Evolutionary conservation across 345 rosid genomes (phyloP).

Genomic region (Carallia brachiata): DNA sequence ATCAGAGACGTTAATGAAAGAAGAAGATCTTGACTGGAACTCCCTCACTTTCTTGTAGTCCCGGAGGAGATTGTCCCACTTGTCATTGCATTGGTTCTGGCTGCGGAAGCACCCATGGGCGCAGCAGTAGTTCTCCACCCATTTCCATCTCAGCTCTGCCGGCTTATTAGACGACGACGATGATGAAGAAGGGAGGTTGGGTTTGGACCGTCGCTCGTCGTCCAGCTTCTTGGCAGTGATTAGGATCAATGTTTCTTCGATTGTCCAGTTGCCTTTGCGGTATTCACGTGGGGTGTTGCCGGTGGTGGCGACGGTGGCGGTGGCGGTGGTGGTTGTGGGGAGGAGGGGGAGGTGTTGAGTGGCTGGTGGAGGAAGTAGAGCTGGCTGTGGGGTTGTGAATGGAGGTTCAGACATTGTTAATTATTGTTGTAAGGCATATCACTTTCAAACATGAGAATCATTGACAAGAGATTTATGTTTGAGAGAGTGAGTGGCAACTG

Average conservation of each 20-base stretch:
- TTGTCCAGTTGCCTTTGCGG: slow-evolving; percentile 40
- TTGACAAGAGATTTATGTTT: not conserved
- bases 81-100: slow-evolving; percentile 49
- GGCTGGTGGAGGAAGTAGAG: not conserved
- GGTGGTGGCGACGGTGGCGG: not conserved
- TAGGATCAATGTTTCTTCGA: slow-evolving; percentile 34
- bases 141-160: slow-evolving; percentile 36
- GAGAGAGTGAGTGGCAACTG: not conserved
- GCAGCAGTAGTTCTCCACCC: slow-evolving; percentile 46
- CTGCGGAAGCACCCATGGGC: slow-evolving; percentile 32
- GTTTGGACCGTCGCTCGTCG: slow-evolving; percentile 33
- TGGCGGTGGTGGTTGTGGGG: slow-evolving; percentile 3
- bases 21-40: slow-evolving; percentile 18
- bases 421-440: not conserved
- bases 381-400: slow-evolving; percentile 6
- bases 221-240: slow-evolving; percentile 35
- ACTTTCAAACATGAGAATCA: not conserved
- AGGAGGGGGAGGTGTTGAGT: not conserved
- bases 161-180: slow-evolving; percentile 8
- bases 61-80: slow-evolving; percentile 46
- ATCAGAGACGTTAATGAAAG: not conserved
- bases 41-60: slow-evolving; percentile 38
- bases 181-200: slow-evolving; percentile 6
- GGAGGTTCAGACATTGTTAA: slow-evolving; percentile 32
- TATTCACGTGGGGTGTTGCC: slow-evolving; percentile 24